Percentiles rank a stretch among this genome's conserved stretches.
These are phyloP conservation scores for Arachis monticola DNA, from an alignment of 331 rosid species.

Conservation along the genomic window DNA sequence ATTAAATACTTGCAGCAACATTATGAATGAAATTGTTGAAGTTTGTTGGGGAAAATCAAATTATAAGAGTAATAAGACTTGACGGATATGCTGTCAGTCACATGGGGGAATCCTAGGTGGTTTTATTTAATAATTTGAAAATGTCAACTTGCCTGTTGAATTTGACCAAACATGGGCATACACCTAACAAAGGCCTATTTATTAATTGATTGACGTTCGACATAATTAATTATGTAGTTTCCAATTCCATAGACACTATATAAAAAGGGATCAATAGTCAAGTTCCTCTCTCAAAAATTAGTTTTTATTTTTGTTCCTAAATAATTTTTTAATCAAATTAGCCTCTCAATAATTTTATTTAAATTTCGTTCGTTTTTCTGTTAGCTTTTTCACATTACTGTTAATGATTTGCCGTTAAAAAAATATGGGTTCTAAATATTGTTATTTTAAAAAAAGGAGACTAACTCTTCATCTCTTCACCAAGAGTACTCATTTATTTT, in stretches of 20 bases:
- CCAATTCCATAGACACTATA: neutral
- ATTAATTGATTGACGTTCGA: neutral
- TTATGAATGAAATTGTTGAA: slow-evolving; percentile 8
- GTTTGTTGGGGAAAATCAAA: slow-evolving; percentile 1
- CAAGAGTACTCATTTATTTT: no score
- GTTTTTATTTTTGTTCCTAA: no score
- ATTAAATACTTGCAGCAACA: neutral
- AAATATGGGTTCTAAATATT: no score
- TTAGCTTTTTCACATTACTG: no score
- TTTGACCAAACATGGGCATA: slow-evolving; percentile 40
- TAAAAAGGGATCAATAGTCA: no score
- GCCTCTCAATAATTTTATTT: no score
- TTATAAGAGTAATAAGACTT: slow-evolving; percentile 2
- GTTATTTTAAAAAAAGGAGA: no score
- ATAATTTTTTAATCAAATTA: no score
- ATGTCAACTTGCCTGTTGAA: slow-evolving; percentile 38
- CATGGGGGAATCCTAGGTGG: slow-evolving; percentile 58
- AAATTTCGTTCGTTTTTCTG: no score
- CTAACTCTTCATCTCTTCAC: no score
- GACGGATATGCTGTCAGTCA: slow-evolving; percentile 51
- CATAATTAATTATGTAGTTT: neutral
- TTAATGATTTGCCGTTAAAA: no score
- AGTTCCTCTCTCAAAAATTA: no score
- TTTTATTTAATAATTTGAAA: slow-evolving; percentile 37
- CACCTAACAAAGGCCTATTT: slow-evolving; percentile 12